Conservation (phyloP, 2,329 filamentous ascomycete species). For the Penicillium sp. region DNA sequence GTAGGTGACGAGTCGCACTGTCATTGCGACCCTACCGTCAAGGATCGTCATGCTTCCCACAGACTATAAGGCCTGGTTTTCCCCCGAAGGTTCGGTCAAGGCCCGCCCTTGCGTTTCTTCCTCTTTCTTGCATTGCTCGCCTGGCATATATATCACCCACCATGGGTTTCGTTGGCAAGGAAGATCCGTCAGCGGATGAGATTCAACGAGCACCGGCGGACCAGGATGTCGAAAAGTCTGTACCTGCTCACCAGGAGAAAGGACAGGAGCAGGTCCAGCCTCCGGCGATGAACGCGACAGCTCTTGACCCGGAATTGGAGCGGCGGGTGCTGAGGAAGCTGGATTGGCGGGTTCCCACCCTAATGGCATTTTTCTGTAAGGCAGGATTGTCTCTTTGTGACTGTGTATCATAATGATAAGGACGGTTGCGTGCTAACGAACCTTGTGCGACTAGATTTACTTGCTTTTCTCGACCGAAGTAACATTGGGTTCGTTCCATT, state of each 20-base stretch:
- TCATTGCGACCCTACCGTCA: background rate
- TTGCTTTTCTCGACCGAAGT: constrained; percentile 52
- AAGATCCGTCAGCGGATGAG: constrained; percentile 19
- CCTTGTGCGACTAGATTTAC: constrained; percentile 38
- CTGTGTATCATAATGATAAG: background rate
- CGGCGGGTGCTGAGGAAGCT: constrained; percentile 39
- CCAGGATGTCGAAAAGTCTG: constrained; percentile 32
- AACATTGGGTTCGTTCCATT: constrained; percentile 50
- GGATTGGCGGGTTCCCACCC: constrained; percentile 36
- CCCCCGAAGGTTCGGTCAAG: constrained; percentile 1
- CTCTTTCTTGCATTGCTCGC: background rate
- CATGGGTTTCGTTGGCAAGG: constrained; percentile 28
- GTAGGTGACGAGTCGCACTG: constrained; percentile 1
- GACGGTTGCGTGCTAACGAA: background rate
- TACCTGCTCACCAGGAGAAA: constrained; percentile 25
- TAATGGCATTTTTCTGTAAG: constrained; percentile 45
- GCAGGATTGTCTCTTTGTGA: background rate
- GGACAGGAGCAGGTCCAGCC: constrained; percentile 18
- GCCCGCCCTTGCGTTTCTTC: constrained; percentile 1
- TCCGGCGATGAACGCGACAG: constrained; percentile 8
- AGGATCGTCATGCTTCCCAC: constrained; percentile 1
- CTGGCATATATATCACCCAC: background rate
- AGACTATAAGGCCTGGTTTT: constrained; percentile 7
- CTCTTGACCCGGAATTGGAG: constrained; percentile 40
- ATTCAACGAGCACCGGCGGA: constrained; percentile 20